Base-by-base conservation (phyloP, 1,284 basidiomycete species). In the Cystobasidiaceae sp. region DNA sequence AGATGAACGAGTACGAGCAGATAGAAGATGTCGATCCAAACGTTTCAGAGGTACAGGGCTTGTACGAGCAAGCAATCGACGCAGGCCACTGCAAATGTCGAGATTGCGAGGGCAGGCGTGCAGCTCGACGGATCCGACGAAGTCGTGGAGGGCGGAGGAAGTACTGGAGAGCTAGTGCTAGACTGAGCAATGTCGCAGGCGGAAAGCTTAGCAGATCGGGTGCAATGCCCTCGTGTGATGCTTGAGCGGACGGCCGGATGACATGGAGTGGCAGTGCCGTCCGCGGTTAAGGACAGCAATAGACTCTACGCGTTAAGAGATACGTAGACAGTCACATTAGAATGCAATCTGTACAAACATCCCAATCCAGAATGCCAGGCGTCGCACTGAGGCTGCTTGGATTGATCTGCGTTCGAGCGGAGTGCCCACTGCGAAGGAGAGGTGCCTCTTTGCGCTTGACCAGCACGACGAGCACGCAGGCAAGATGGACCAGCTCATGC, bases 401-500 rank as follows among this genome's bases (percentile, higher is more conserved):
- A 19, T 19, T 45, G 43, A 17, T 45, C 25, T 19, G 6, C 7
- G 25, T 23, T 7, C n/a, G 32, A 15, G 4, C 25, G 9, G 4
- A 4, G 5, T 21, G n/a, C n/a, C n/a, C n/a, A n/a, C n/a, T n/a
- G n/a, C n/a, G n/a, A n/a, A n/a, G n/a, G n/a, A n/a, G n/a, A n/a
- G n/a, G n/a, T 54, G 32, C 33, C 7, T 34, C 51, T 54, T n/a
- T 27, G 33, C 49, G 32, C 13, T n/a, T n/a, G n/a, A 30, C 4
- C 49, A 28, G 17, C 32, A 11, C 3, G 33, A 39, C 45, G 25
- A 27, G 48, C 48, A 51, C 5, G 17, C 28, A 55, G 50, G 32
- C 19, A 55, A 9, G 1, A 64, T 64, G 61, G 61, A 64, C 56
- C 61, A 64, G 21, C 41, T 64, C 30, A 64, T 64, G 61, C 61